A percentile compares a stretch with the other conserved stretches of the same genome.
These are phyloP conservation scores for Rhynchosporium secalis DNA, from an alignment of 2,329 filamentous ascomycete genomes.

Conservation along the genomic window DNA sequence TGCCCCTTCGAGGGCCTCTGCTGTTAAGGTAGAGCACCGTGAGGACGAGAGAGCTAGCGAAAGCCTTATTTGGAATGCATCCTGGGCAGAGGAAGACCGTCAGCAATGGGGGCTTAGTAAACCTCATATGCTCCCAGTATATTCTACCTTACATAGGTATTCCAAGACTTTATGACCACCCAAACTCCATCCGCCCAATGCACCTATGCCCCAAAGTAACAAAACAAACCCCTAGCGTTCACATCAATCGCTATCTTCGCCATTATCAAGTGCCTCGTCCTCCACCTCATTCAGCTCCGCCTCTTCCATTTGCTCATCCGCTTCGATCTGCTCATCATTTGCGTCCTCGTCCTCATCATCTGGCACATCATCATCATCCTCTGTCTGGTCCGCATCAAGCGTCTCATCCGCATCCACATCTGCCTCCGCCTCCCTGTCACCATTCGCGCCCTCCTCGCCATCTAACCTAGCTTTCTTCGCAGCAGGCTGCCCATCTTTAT, in stretches of 20 bases:
- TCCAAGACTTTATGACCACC: neutral
- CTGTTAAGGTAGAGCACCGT: no score
- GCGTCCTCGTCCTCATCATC: slow-evolving; percentile 55
- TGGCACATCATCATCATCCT: slow-evolving; percentile 49
- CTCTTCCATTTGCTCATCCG: slow-evolving; percentile 55
- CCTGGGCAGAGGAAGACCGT: no score
- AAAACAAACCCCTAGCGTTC: neutral
- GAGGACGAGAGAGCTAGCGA: no score
- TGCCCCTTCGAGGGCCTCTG: no score
- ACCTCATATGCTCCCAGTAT: neutral
- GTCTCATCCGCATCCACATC: slow-evolving; percentile 43
- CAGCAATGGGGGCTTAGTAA: neutral
- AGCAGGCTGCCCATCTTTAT: slow-evolving; percentile 36
- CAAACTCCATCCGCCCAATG: slow-evolving; percentile 21
- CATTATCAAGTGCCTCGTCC: slow-evolving; percentile 61
- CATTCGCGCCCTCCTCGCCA: slow-evolving; percentile 45
- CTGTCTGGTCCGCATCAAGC: slow-evolving; percentile 42
- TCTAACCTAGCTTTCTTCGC: slow-evolving; percentile 44
- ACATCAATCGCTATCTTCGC: slow-evolving; percentile 48
- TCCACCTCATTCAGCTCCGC: slow-evolving; percentile 50
- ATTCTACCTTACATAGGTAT: neutral
- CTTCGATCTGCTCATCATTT: slow-evolving; percentile 55
- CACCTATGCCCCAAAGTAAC: slow-evolving; percentile 11
- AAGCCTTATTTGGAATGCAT: no score
- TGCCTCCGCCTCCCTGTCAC: slow-evolving; percentile 53